phyloP scores from a whole-genome alignment of 2,329 filamentous ascomycete genomes.

The Bipolaris gigantea region DNA sequence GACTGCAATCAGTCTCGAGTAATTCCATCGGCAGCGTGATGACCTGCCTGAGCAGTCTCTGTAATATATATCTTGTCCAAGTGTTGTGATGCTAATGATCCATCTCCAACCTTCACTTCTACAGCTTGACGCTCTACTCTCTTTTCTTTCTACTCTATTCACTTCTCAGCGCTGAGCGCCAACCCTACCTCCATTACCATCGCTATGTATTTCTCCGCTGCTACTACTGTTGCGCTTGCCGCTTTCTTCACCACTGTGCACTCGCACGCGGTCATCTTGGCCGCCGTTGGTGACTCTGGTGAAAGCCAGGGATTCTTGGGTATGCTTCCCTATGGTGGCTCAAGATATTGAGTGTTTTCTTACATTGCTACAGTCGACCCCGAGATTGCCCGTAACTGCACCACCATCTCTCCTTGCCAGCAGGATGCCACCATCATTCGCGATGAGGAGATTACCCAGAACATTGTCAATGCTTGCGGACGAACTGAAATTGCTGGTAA shows the following conservation, averaged over 20 bases:
- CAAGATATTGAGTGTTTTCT: neutral
- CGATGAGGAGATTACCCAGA: constrained; percentile 41
- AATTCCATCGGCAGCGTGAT: constrained; percentile 1
- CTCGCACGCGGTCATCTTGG: constrained; percentile 38
- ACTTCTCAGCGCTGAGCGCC: constrained; percentile 34
- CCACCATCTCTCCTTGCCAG: constrained; percentile 44
- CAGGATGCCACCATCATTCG: constrained; percentile 45
- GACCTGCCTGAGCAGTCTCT: neutral
- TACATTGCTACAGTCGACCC: constrained; percentile 27
- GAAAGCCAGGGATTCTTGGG: constrained; percentile 38
- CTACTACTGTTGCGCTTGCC: constrained; percentile 34
- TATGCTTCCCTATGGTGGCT: neutral
- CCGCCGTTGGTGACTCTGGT: constrained; percentile 33
- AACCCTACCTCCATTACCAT: constrained; percentile 12
- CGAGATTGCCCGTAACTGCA: constrained; percentile 42
- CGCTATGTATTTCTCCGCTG: constrained; percentile 30
- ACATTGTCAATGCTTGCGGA: constrained; percentile 45
- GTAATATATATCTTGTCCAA: constrained; percentile 21
- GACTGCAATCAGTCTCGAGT: constrained; percentile 18
- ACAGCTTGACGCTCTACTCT: constrained; percentile 18
- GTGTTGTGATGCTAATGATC: neutral
- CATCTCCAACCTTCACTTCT: constrained; percentile 11
- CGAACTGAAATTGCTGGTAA: constrained; percentile 43
- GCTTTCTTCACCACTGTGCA: constrained; percentile 34
- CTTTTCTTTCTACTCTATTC: constrained; percentile 24